A percentile compares a stretch with the other conserved stretches of the same genome.
Conservation (phyloP, 2,329 filamentous ascomycete genomes). For the Colletotrichum theobromicola region DNA sequence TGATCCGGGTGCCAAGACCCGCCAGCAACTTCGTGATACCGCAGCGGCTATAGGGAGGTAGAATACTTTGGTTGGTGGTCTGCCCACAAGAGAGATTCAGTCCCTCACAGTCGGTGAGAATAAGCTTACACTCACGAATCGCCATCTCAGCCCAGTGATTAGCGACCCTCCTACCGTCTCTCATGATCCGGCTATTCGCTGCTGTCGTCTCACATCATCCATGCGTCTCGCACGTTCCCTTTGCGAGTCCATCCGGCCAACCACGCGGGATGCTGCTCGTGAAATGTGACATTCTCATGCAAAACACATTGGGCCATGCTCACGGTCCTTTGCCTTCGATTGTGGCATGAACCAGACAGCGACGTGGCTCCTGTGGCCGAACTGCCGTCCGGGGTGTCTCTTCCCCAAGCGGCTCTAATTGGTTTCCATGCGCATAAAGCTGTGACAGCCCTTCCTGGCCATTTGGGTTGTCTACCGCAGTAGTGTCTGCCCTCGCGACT, state of each 20-base stretch:
- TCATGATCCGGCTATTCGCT: background rate
- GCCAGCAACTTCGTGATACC: slow-evolving; percentile 9
- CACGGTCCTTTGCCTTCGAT: background rate
- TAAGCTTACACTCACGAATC: slow-evolving; percentile 15
- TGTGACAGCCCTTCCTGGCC: background rate
- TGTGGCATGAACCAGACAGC: background rate
- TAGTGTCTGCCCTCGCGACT: background rate
- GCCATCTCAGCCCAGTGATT: background rate
- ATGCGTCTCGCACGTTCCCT: slow-evolving; percentile 11
- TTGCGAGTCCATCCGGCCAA: background rate
- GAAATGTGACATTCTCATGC: slow-evolving; percentile 1
- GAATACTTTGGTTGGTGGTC: background rate
- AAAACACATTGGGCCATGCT: background rate
- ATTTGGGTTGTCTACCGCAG: background rate
- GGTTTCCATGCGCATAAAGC: slow-evolving; percentile 17
- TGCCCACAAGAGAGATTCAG: background rate
- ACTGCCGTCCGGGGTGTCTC: background rate
- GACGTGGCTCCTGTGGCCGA: slow-evolving; percentile 2
- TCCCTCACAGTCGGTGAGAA: slow-evolving; percentile 6
- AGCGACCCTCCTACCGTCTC: background rate
- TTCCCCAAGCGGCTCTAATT: background rate
- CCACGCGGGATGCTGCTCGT: background rate
- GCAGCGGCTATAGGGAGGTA: background rate
- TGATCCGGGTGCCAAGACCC: slow-evolving; percentile 20
- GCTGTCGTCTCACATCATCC: slow-evolving; percentile 16